These are phyloP conservation scores for Cordyceps fumosorosea DNA, from an alignment of 2,329 filamentous ascomycete genomes.

Conservation along the genomic window DNA sequence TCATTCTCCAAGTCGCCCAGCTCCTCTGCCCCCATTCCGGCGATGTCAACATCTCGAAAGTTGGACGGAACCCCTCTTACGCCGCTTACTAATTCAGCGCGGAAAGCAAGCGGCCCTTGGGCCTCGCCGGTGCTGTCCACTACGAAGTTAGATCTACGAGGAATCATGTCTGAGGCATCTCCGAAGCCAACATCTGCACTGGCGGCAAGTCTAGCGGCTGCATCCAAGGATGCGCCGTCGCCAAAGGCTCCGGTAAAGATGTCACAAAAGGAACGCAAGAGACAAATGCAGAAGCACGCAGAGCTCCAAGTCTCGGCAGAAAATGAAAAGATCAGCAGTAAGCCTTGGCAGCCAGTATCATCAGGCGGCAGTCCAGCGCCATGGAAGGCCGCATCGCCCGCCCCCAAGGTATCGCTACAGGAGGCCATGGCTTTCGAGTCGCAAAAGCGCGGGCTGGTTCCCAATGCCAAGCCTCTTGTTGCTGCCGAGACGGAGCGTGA, in stretches of 20 bases:
- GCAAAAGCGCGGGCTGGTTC: slow-evolving; percentile 22
- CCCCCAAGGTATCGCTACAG: slow-evolving; percentile 43
- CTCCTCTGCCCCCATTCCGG: neutral
- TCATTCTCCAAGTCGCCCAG: slow-evolving; percentile 6
- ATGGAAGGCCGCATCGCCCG: slow-evolving; percentile 56
- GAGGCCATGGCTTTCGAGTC: slow-evolving; percentile 36
- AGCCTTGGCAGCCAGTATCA: slow-evolving; percentile 39
- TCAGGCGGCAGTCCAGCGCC: slow-evolving; percentile 43
- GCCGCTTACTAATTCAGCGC: neutral
- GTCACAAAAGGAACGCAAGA: slow-evolving; percentile 90
- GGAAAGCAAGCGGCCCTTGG: slow-evolving; percentile 39
- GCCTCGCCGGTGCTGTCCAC: slow-evolving; percentile 44
- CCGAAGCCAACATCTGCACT: slow-evolving; percentile 46
- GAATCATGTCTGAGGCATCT: slow-evolving; percentile 63
- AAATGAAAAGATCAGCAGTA: slow-evolving; percentile 23
- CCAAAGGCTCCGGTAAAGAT: slow-evolving; percentile 49
- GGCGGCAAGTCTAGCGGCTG: slow-evolving; percentile 45
- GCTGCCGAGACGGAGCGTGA: slow-evolving; percentile 35
- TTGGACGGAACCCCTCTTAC: neutral
- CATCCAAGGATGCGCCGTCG: slow-evolving; percentile 30
- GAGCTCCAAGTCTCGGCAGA: slow-evolving; percentile 35
- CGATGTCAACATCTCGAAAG: neutral
- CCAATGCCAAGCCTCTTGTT: slow-evolving; percentile 36
- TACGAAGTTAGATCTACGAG: slow-evolving; percentile 64
- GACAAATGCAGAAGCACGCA: slow-evolving; percentile 63